phyloP scores from a whole-genome alignment of 495 filamentous ascomycete genomes.

The Tuber calosporum region DNA sequence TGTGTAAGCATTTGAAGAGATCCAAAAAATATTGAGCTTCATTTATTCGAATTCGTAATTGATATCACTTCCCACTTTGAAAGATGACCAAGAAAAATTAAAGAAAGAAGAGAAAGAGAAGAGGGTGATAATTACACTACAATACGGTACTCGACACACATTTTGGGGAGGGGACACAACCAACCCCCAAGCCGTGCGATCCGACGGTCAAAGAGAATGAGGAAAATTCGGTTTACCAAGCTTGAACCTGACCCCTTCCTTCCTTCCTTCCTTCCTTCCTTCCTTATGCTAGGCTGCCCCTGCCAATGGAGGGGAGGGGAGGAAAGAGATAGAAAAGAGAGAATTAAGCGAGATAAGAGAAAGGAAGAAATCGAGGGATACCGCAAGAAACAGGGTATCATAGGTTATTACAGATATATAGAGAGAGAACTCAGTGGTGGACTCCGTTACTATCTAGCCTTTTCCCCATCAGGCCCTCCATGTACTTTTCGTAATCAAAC shows the following conservation, averaged over 20 bases:
- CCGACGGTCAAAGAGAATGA: background rate
- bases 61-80: background rate
- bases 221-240: background rate
- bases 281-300: background rate
- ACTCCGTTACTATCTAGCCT: constrained; percentile 26
- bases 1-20: background rate
- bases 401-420: background rate
- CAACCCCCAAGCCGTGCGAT: background rate
- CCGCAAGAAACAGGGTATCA: background rate
- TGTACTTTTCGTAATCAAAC: constrained; percentile 42
- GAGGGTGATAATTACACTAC: background rate
- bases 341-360: background rate
- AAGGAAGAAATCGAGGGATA: background rate
- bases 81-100: background rate
- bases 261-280: background rate
- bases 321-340: background rate
- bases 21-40: background rate
- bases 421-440: constrained; percentile 11
- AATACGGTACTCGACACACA: background rate
- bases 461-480: constrained; percentile 40
- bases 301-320: background rate
- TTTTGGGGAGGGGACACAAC: background rate
- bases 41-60: background rate
- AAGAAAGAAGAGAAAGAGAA: background rate
- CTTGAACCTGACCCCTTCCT: background rate